Base-by-base conservation (phyloP, 768 basidiomycete species). In the Cystobasidium ongulense region DNA sequence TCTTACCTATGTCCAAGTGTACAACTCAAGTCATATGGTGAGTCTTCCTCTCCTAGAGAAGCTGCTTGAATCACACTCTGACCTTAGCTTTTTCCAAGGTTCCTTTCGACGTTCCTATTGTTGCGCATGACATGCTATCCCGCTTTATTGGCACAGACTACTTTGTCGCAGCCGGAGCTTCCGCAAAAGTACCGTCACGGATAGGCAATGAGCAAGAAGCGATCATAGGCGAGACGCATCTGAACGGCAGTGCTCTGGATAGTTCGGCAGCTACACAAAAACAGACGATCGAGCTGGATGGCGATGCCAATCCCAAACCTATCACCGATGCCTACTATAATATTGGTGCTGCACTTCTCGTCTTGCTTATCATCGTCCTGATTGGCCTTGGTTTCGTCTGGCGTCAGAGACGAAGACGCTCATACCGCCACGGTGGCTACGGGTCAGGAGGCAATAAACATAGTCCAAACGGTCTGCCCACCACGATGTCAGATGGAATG, bases 121-220 rank as follows among this genome's bases (percentile, higher is more conserved):
- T 89, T 23, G 84, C 94, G 1, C 92, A 97, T 80, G 96, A 99
- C 81, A 97, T 98, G 96, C 95, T 99, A 77, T 86, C 96, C 46
- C 90, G 96, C 17, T 99, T 99, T 84, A 91, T 97, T 88, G 89
- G 87, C 63, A 87, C 93, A 74, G 89, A 98, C 83, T 90, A 95
- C 78, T 86, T 88, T 29, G 85, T 87, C 1, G 85, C 97, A 72
- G 83, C 88, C 1, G 92, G 90, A 27, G 88, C 90, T 36, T 88
- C 91, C 0, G 92, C 91, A 1, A 84, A 82, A 64, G 89, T 94
- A 72, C 88, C 91, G 17, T 91, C 89, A 74, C 86, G 86, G 43
- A 84, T 99, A 31, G 96, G 94, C 15, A 84, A 84, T 50, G 83
- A 86, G 38, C 82, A 82, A n/a, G 90, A 92, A 78, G 70, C 75